These are phyloP conservation scores for Penicillium griseofulvum DNA, from an alignment of 2,329 filamentous ascomycete genomes.

Conservation along the genomic window DNA sequence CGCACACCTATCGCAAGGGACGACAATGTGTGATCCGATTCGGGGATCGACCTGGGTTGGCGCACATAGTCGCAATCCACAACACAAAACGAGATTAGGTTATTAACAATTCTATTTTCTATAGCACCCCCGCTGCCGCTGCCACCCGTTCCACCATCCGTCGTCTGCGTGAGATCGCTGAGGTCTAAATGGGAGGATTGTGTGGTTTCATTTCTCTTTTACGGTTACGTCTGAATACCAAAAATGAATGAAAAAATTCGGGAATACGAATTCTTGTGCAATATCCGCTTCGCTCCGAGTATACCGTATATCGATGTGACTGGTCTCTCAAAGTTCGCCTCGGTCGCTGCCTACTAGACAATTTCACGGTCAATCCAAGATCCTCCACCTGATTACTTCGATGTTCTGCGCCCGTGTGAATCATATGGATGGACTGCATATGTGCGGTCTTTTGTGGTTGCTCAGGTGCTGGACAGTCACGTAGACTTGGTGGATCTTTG, in stretches of 20 bases:
- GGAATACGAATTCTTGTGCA: slow-evolving; percentile 25
- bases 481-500: neutral
- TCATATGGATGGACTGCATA: neutral
- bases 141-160: slow-evolving; percentile 95
- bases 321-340: neutral
- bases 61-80: neutral
- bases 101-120: slow-evolving; percentile 1
- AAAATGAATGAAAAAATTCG: slow-evolving; percentile 38
- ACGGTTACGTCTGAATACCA: slow-evolving; percentile 38
- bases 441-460: neutral
- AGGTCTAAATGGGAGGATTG: slow-evolving; percentile 59
- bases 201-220: slow-evolving; percentile 37
- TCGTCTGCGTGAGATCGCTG: slow-evolving; percentile 94
- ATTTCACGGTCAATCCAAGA: neutral
- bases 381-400: neutral
- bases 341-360: neutral
- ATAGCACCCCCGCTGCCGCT: slow-evolving; percentile 84
- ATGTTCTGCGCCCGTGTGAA: neutral
- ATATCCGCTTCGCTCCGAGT: slow-evolving; percentile 16
- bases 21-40: neutral
- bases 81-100: neutral
- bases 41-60: neutral
- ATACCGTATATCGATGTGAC: slow-evolving; percentile 22
- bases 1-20: slow-evolving; percentile 11
- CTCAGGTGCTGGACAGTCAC: neutral